Percentiles rank a stretch among this genome's conserved stretches.
Evolutionary conservation across 441 rosid species (phyloP).

Genomic region (Macaranga tanarius): DNA sequence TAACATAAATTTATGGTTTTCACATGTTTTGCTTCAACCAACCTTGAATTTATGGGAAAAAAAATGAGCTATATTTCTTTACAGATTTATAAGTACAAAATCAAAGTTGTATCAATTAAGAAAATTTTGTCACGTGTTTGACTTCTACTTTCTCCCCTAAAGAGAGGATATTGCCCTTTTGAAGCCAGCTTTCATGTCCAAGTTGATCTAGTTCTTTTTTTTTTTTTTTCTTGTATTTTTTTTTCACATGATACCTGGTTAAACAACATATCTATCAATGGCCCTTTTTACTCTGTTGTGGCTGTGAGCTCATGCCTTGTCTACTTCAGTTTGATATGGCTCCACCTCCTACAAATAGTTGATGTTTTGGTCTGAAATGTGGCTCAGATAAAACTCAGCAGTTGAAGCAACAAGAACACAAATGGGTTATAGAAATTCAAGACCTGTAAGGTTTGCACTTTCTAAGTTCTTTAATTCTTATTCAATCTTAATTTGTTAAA

Average conservation of each 20-base stretch:
- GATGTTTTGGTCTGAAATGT: too few relatives aligned
- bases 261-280: slow-evolving; percentile 20
- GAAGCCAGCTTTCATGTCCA: slow-evolving; percentile 27
- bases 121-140: slow-evolving; percentile 40
- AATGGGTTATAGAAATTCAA: slow-evolving; percentile 58
- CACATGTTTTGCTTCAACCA: slow-evolving; percentile 16
- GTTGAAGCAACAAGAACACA: slow-evolving; percentile 17
- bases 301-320: slow-evolving; percentile 27
- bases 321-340: slow-evolving; percentile 29
- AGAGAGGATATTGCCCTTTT: slow-evolving; percentile 25
- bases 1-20: slow-evolving; percentile 10
- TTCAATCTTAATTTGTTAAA: neutral
- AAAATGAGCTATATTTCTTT: neutral
- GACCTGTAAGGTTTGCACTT: slow-evolving; percentile 66
- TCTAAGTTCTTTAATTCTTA: slow-evolving; percentile 4
- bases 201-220: slow-evolving; percentile 35
- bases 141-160: slow-evolving; percentile 27
- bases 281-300: slow-evolving; percentile 27
- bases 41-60: slow-evolving; percentile 16
- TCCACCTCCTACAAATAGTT: too few relatives aligned
- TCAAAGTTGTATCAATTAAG: slow-evolving; percentile 21
- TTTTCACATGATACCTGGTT: slow-evolving; percentile 46
- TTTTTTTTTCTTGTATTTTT: slow-evolving; percentile 10
- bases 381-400: slow-evolving; percentile 25
- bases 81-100: slow-evolving; percentile 15